phyloP scores from a whole-genome alignment of 2,329 filamentous ascomycete species.

The Dothideomycetes sp. region DNA sequence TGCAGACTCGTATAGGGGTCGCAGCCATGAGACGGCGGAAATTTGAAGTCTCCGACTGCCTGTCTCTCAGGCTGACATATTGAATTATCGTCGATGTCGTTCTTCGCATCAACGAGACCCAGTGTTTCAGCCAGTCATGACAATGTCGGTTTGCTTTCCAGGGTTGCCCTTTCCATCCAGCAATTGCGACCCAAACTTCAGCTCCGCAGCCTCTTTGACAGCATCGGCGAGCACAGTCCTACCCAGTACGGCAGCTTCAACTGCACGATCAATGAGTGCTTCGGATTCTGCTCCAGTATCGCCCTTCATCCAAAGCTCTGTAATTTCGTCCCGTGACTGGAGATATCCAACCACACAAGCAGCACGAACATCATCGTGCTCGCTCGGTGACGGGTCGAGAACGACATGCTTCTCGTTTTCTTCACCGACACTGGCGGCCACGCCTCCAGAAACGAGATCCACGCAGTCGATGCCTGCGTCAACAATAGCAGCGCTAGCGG shows the following conservation, averaged over 20 bases:
- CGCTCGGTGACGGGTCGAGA: conserved; percentile 71
- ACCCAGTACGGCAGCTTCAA: conserved; percentile 49
- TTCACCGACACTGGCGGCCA: conserved; percentile 47
- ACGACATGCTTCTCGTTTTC: conserved; percentile 40
- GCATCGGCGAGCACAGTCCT: conserved; percentile 51
- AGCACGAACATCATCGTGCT: conserved; percentile 66
- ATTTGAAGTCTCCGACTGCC: too few relatives aligned
- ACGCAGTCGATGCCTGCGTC: conserved; percentile 96
- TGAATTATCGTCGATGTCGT: too few relatives aligned
- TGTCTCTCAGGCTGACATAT: too few relatives aligned
- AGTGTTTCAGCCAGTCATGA: conserved; percentile 19
- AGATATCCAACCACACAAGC: conserved; percentile 88
- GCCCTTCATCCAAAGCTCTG: conserved; percentile 89
- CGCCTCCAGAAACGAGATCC: conserved; percentile 78
- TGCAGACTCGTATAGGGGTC: too few relatives aligned
- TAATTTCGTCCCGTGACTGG: conserved; percentile 77
- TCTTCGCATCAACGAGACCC: not conserved
- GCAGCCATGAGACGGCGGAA: too few relatives aligned
- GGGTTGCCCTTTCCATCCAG: conserved; percentile 1
- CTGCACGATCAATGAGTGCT: conserved; percentile 50
- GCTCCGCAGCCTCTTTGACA: conserved; percentile 44
- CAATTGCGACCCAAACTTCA: conserved; percentile 15
- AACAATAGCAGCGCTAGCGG: conserved; percentile 81
- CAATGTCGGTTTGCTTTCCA: conserved; percentile 10
- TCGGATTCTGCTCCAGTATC: conserved; percentile 40